Evolutionary conservation across 495 filamentous ascomycete genomes (phyloP).

Genomic region (Astrothelium subdiscretum): DNA sequence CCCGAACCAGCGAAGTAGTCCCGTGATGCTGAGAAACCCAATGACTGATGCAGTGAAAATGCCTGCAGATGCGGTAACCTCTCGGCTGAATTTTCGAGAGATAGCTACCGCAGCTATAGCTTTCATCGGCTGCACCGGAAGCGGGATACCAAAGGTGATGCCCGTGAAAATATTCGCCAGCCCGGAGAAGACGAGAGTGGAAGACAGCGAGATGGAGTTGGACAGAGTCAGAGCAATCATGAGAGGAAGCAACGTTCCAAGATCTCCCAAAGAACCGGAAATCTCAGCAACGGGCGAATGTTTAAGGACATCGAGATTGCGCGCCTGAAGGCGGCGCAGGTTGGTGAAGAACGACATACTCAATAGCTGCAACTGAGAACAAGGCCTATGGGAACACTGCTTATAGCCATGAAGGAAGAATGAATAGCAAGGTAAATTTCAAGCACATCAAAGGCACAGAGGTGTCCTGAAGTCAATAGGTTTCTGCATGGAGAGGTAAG

Average conservation of each 20-base stretch:
- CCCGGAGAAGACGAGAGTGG: slow-evolving; percentile 79
- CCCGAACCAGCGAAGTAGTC: slow-evolving; percentile 58
- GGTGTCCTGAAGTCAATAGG: too few relatives aligned
- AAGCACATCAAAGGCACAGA: too few relatives aligned
- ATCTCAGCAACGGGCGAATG: slow-evolving; percentile 63
- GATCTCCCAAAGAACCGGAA: slow-evolving; percentile 79
- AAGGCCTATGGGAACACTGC: neutral
- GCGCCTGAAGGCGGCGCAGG: slow-evolving; percentile 14
- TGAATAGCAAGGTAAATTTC: too few relatives aligned
- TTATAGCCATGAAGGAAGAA: neutral
- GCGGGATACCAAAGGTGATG: slow-evolving; percentile 66
- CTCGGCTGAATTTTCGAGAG: slow-evolving; percentile 47
- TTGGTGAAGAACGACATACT: slow-evolving; percentile 8
- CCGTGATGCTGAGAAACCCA: slow-evolving; percentile 63
- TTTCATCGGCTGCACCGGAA: slow-evolving; percentile 63
- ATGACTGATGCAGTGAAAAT: slow-evolving; percentile 61
- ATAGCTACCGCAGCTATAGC: slow-evolving; percentile 85
- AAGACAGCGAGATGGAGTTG: slow-evolving; percentile 63
- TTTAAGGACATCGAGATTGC: slow-evolving; percentile 42
- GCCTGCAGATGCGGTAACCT: slow-evolving; percentile 66
- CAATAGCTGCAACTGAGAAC: too few relatives aligned
- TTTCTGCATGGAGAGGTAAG: too few relatives aligned
- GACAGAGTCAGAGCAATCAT: slow-evolving; percentile 71
- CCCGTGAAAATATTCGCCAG: slow-evolving; percentile 78
- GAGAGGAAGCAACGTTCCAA: slow-evolving; percentile 83